These are phyloP conservation scores for Parathielavia hyrcaniae DNA, from an alignment of 495 filamentous ascomycete species.

Conservation along the genomic window DNA sequence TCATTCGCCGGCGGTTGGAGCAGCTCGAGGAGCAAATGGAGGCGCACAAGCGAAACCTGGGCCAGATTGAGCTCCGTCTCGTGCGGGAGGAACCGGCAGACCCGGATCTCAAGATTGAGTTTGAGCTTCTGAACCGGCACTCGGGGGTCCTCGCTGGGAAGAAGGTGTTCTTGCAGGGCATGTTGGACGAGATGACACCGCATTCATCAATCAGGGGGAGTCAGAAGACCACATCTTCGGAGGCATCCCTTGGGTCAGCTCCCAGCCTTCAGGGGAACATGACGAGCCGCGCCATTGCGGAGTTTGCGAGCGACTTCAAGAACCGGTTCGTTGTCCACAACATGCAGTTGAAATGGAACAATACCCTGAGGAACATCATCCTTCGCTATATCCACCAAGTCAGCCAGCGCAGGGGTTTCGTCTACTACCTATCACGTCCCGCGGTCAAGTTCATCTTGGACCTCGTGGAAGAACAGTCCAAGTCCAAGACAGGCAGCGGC, in stretches of 20 bases:
- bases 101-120: conserved; percentile 50
- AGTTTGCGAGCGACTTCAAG: conserved; percentile 87
- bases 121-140: conserved; percentile 64
- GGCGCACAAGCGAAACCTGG: conserved; percentile 59
- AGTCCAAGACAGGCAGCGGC: conserved; percentile 47
- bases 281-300: conserved; percentile 49
- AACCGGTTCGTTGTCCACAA: conserved; percentile 98
- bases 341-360: conserved; percentile 96
- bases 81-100: conserved; percentile 51
- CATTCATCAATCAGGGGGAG: conserved; percentile 22
- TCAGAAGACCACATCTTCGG: conserved; percentile 23
- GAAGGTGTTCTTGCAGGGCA: conserved; percentile 67
- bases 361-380: conserved; percentile 89
- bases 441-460: conserved; percentile 98
- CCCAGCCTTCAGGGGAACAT: conserved; percentile 29
- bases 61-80: conserved; percentile 58
- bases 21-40: conserved; percentile 71
- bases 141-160: conserved; percentile 64
- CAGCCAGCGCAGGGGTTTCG: conserved; percentile 89
- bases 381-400: conserved; percentile 96
- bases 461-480: conserved; percentile 89
- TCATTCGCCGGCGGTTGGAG: conserved; percentile 73
- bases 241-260: background rate
- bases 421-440: conserved; percentile 93
- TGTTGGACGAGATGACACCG: conserved; percentile 57